Conservation (phyloP, 768 basidiomycete genomes). For the Pleurotus platypus region DNA sequence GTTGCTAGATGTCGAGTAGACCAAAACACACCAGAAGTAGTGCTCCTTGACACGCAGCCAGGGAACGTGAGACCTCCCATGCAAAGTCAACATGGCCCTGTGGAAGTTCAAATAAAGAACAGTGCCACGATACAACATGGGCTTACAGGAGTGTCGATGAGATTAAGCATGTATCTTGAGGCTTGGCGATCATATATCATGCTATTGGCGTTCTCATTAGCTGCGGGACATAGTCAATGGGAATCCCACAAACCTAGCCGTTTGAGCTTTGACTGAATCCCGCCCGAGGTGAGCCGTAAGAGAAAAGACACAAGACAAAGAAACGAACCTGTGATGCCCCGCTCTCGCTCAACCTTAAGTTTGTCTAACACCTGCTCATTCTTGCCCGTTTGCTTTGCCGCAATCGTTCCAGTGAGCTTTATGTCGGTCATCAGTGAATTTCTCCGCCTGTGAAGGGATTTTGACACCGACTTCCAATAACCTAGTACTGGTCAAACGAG, state of each 20-base stretch:
- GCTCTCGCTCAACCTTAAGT: constrained; percentile 94
- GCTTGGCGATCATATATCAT: constrained; percentile 71
- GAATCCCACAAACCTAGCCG: constrained; percentile 58
- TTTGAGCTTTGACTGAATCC: constrained; percentile 86
- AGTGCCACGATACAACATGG: background rate
- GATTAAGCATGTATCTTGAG: constrained; percentile 73
- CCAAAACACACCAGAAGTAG: constrained; percentile 43
- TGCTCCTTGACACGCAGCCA: constrained; percentile 93
- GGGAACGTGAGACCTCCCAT: constrained; percentile 91
- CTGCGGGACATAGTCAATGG: too few relatives aligned
- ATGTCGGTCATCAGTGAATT: constrained; percentile 10
- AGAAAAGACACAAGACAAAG: background rate
- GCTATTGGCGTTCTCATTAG: constrained; percentile 29
- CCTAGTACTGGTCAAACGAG: constrained; percentile 30
- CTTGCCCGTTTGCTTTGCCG: constrained; percentile 54
- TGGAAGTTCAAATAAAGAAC: background rate
- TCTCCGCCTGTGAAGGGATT: background rate
- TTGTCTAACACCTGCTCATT: constrained; percentile 90
- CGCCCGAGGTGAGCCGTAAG: background rate
- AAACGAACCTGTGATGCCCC: constrained; percentile 85
- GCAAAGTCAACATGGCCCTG: constrained; percentile 97
- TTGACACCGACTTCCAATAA: constrained; percentile 62
- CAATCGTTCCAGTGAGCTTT: constrained; percentile 87
- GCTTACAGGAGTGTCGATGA: constrained; percentile 90
- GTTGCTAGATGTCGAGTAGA: background rate